Base-by-base conservation (phyloP, 2,329 filamentous ascomycete genomes). In the Diaporthe velutina region DNA sequence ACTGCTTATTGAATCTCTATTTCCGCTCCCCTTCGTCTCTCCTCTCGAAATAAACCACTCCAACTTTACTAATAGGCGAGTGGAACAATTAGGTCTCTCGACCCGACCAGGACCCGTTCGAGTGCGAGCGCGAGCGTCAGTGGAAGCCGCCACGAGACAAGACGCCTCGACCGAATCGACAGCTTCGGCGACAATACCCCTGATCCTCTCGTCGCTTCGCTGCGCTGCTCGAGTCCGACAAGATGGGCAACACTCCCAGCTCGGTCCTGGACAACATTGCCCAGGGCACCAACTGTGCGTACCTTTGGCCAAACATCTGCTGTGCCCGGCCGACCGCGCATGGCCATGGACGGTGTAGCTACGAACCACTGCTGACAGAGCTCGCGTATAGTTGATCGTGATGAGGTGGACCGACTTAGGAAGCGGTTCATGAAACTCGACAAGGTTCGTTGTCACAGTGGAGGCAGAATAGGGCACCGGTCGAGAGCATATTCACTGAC, bases 381-480 rank as follows among this genome's bases (percentile, higher is more conserved):
- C 22, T 55, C 54, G 10, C 8, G 5, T 35, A 8, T 42, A 98
- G 96, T 99, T 88, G 95, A 99, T 88, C 93, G 94, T 84, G 97
- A 99, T 81, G 97, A 99, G 85, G 95, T 99, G 76, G 97, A 98
- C 83, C 92, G 97, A 81, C 89, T 99, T 83, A 91, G 95, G 82
- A 99, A 99, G 88, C 92, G 96, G 77, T 99, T 99, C 83, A 98
- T 98, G 96, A 99, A 99, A 87, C 89, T 99, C 76, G 97, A 99
- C 86, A 98, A 98, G 91, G 96, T 97, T 86, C 79, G 87, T 78
- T 66, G 48, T 25, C 60, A 57, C 57, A 38, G 55, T 54, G 73
- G 4, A 28, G n/a, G 25, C 30, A 28, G 45, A 35, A n/a, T 22
- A 30, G 8, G 9, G 25, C 40, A 25, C 0, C 22, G 2, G 40